Conservation (phyloP, 805 yeast genomes). For the Yamadazyma tumulicola region DNA sequence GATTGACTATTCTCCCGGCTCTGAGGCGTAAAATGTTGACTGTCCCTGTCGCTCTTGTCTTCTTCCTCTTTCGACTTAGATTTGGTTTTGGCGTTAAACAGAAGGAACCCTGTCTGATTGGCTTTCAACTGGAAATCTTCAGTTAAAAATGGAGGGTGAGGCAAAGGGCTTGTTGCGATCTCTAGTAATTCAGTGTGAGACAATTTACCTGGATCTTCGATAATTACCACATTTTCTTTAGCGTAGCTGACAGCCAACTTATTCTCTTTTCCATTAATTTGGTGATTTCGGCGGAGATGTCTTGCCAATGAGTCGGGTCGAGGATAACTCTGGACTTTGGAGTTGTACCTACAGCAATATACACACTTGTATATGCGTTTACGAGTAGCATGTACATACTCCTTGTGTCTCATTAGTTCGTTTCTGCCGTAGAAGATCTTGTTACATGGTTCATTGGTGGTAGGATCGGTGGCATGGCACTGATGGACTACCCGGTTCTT, state of each 20-base stretch:
- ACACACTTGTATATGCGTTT: conserved; percentile 40
- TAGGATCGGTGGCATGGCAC: conserved; percentile 37
- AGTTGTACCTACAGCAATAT: conserved; percentile 33
- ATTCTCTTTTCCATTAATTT: conserved; percentile 42
- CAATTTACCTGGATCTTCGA: conserved; percentile 24
- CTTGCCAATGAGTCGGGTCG: conserved; percentile 43
- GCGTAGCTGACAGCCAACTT: conserved; percentile 44
- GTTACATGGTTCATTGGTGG: conserved; percentile 27
- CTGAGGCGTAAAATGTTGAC: too few species aligned
- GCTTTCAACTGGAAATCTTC: conserved; percentile 27
- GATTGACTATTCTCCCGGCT: too few species aligned
- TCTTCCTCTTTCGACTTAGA: conserved; percentile 3
- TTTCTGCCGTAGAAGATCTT: conserved; percentile 43
- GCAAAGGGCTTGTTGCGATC: conserved; percentile 20
- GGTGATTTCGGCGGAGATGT: conserved; percentile 42
- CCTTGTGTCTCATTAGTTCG: conserved; percentile 42
- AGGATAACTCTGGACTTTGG: conserved; percentile 39
- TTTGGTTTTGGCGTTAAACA: conserved; percentile 18
- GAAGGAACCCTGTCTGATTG: conserved; percentile 27
- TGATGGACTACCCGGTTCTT: conserved; percentile 30
- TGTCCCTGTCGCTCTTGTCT: too few species aligned
- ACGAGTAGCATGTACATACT: conserved; percentile 44
- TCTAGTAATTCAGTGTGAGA: conserved; percentile 11
- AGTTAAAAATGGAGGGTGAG: conserved; percentile 29
- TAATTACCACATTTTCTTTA: conserved; percentile 37